Percentiles rank a stretch among this genome's conserved stretches.
These are phyloP conservation scores for Tetraselmis striata DNA, from an alignment of 139 green algal species.

Conservation along the genomic window DNA sequence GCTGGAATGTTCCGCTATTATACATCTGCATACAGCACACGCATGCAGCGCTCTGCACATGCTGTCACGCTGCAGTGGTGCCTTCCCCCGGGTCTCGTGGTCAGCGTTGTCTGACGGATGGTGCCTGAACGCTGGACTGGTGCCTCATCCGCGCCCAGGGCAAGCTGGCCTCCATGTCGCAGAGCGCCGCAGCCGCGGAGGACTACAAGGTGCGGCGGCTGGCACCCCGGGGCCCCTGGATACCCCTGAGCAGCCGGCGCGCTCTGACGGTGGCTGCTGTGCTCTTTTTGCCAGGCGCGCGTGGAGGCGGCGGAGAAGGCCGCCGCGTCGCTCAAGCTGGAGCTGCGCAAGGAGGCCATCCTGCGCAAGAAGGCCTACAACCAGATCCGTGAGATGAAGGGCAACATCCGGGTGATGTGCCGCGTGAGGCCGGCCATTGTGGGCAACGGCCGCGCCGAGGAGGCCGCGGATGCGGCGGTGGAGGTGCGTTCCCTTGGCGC, in stretches of 20 bases:
- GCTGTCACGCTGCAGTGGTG: too few species aligned
- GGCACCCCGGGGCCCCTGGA: too few species aligned
- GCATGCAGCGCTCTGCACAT: too few species aligned
- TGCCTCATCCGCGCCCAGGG: too few species aligned
- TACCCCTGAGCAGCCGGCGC: too few species aligned
- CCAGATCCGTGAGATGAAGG: conserved; percentile 33
- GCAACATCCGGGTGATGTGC: conserved; percentile 29
- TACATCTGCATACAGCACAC: too few species aligned
- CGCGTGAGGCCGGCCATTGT: conserved; percentile 16
- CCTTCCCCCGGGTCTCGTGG: too few species aligned
- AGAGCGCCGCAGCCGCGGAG: background rate
- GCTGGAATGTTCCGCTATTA: too few species aligned
- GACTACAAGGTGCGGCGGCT: background rate
- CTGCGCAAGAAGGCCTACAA: conserved; percentile 32
- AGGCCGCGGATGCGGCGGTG: background rate
- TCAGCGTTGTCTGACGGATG: too few species aligned
- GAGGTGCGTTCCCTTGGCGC: background rate
- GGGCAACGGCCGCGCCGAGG: background rate
- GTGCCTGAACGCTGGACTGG: too few species aligned
- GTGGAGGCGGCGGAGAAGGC: conserved; percentile 8
- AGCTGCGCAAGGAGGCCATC: conserved; percentile 20
- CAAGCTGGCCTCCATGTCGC: background rate
- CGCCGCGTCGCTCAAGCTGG: conserved; percentile 2
- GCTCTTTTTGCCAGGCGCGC: background rate
- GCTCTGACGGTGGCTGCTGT: too few species aligned